A percentile compares a stretch with the other conserved stretches of the same genome.
These are phyloP conservation scores for Orbilia quercus DNA, from an alignment of 2,329 filamentous ascomycete genomes.

Conservation along the genomic window DNA sequence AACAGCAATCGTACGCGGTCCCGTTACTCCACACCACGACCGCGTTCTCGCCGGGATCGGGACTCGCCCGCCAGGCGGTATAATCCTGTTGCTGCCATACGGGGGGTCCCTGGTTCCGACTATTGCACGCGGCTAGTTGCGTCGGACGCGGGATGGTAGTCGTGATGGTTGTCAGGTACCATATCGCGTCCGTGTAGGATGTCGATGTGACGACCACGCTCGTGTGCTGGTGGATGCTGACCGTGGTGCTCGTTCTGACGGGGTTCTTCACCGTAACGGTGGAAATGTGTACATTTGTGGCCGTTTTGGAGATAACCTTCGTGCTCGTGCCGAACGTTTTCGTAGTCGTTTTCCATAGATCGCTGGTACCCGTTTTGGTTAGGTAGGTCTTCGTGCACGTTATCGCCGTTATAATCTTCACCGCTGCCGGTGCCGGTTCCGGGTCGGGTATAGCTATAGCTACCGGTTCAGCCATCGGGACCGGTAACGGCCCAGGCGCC, in stretches of 20 bases:
- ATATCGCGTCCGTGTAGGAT: background rate
- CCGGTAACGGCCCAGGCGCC: no score
- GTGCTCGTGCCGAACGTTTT: slow-evolving; percentile 18
- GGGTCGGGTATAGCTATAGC: slow-evolving; percentile 12
- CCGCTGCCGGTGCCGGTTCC: slow-evolving; percentile 7
- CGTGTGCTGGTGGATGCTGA: background rate
- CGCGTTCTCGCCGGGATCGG: background rate
- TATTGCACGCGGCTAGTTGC: slow-evolving; percentile 1
- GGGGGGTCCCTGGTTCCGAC: slow-evolving; percentile 10
- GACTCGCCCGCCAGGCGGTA: background rate
- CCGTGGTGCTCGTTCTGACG: background rate
- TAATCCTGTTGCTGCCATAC: background rate
- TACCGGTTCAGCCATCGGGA: background rate
- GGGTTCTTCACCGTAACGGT: slow-evolving; percentile 8
- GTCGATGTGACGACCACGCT: background rate
- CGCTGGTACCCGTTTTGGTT: slow-evolving; percentile 35
- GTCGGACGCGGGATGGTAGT: slow-evolving; percentile 2
- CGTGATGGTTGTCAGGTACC: slow-evolving; percentile 11
- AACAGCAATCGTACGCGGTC: slow-evolving; percentile 26
- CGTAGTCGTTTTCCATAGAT: slow-evolving; percentile 33
- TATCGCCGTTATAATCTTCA: slow-evolving; percentile 13
- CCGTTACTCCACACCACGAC: slow-evolving; percentile 5
- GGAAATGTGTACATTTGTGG: background rate
- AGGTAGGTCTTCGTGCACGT: slow-evolving; percentile 39
- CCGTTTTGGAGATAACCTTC: slow-evolving; percentile 4